Conservation (phyloP, 768 basidiomycete species). For the Chlorophyllum brunneum region DNA sequence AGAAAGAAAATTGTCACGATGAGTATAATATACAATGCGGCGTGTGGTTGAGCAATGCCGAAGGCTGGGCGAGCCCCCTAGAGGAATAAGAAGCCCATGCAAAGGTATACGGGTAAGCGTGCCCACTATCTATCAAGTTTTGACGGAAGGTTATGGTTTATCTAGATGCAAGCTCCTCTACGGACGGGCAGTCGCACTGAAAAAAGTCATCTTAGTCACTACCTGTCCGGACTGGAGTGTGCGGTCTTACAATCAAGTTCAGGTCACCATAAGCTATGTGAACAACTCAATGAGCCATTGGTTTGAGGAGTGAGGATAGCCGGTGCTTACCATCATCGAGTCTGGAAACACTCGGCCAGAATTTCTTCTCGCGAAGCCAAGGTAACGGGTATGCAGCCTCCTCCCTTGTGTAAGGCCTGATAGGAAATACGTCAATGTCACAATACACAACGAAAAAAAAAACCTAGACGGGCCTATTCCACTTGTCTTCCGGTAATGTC, state of each 20-base stretch:
- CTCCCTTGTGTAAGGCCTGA: slow-evolving; percentile 84
- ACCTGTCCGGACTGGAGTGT: not conserved
- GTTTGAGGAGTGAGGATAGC: not conserved
- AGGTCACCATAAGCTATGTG: slow-evolving; percentile 83
- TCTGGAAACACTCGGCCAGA: slow-evolving; percentile 93
- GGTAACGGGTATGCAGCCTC: slow-evolving; percentile 88
- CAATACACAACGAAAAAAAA: not conserved
- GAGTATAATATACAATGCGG: slow-evolving; percentile 17
- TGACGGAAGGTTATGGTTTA: slow-evolving; percentile 3
- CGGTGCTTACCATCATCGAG: slow-evolving; percentile 81
- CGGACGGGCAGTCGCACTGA: slow-evolving; percentile 84
- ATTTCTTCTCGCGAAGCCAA: slow-evolving; percentile 84
- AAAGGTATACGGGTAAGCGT: slow-evolving; percentile 9
- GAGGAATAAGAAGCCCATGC: slow-evolving; percentile 44
- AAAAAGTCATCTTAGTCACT: not conserved
- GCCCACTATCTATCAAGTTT: too few species aligned
- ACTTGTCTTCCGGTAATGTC: slow-evolving; percentile 67
- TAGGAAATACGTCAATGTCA: slow-evolving; percentile 9
- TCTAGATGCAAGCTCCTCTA: slow-evolving; percentile 61
- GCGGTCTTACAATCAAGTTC: slow-evolving; percentile 72
- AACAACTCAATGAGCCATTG: slow-evolving; percentile 5
- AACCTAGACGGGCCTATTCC: slow-evolving; percentile 65
- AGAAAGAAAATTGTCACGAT: not conserved
- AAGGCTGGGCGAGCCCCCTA: slow-evolving; percentile 41
- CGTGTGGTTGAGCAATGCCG: slow-evolving; percentile 70